Base-by-base conservation (phyloP, 768 basidiomycete genomes). In the Termitomyces bulborhizus region DNA sequence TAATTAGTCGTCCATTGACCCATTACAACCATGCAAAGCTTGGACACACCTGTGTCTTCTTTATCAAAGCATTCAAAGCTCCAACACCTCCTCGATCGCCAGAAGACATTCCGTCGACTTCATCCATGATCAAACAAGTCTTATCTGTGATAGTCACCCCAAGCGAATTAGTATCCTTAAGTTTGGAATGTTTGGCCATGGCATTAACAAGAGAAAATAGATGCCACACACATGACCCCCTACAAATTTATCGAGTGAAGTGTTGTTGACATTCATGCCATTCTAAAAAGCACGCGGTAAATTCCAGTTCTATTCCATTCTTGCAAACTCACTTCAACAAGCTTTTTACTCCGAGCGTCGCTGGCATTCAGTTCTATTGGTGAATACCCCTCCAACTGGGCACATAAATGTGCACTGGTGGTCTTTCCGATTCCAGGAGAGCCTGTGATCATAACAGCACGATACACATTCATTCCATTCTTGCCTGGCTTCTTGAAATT, bases 341-440 rank as follows among this genome's bases (percentile, higher is more conserved):
- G 82, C 70, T 96, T 97, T 77, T 98, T 98, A 68, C 93, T 98
- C 57, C 97, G 76, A 1, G 90, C 79, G 63, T 98, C 97, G 69
- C 93, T 96, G 1, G 97, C 97, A 64, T 99, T 99, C 55, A 98
- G 75, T 66, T 99, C 97, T 55, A 99, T 91, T 1, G 95, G 89
- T 2, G 86, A 91, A 62, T 88, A 97, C 0, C 95, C 96, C 29
- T 82, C 91, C n/a, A 90, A 70, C 64, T 90, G 88, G 1, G 95
- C 95, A 61, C 89, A 88, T 29, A 99, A 66, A 70, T 99, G 97
- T 2, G 96, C 97, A 57, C 88, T 88, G 1, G 94, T 97, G 3
- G 97, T 99, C 74, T 98, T 99, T 24, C 96, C 97, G 50, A 98
- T 97, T 7, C 97, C 97, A 15, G 97, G 97, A 1, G 95, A 84